A percentile compares a stretch with the other conserved stretches of the same genome.
Conservation (phyloP, 2,329 filamentous ascomycete genomes). For the Aspergillus awamori region DNA sequence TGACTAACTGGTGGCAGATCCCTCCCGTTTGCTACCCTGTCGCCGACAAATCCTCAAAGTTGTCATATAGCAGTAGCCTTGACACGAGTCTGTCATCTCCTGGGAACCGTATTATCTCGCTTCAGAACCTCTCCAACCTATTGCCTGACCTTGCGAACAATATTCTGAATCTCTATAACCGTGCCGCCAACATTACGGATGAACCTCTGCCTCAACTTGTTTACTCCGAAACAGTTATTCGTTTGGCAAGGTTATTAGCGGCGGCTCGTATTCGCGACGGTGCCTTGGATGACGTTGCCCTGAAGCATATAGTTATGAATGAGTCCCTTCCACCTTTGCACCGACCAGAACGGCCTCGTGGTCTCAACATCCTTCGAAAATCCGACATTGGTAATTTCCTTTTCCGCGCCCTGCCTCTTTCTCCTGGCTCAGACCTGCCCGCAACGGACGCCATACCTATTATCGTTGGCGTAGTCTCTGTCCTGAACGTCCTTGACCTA, state of each 20-base stretch:
- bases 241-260: slow-evolving; percentile 57
- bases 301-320: slow-evolving; percentile 63
- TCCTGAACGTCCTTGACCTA: slow-evolving; percentile 77
- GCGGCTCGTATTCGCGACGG: slow-evolving; percentile 55
- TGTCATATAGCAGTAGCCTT: slow-evolving; percentile 43
- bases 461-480: slow-evolving; percentile 81
- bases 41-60: slow-evolving; percentile 53
- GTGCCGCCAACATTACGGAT: slow-evolving; percentile 55
- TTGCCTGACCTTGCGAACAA: slow-evolving; percentile 60
- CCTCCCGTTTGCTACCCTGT: slow-evolving; percentile 57
- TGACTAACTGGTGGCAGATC: slow-evolving; percentile 46
- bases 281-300: slow-evolving; percentile 52
- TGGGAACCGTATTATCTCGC: slow-evolving; percentile 49
- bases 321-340: slow-evolving; percentile 44
- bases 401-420: slow-evolving; percentile 71
- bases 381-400: slow-evolving; percentile 67
- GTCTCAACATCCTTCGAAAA: slow-evolving; percentile 53
- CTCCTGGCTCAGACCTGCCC: slow-evolving; percentile 63
- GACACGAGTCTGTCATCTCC: slow-evolving; percentile 49
- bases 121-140: slow-evolving; percentile 55
- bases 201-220: slow-evolving; percentile 58
- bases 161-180: slow-evolving; percentile 59
- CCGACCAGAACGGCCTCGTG: slow-evolving; percentile 40
- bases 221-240: slow-evolving; percentile 60
- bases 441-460: slow-evolving; percentile 77